Evolutionary conservation across 306 rosid genomes (phyloP), one percentile per base, ranked within the genome.

Genomic region (Aeschynomene evenia): DNA sequence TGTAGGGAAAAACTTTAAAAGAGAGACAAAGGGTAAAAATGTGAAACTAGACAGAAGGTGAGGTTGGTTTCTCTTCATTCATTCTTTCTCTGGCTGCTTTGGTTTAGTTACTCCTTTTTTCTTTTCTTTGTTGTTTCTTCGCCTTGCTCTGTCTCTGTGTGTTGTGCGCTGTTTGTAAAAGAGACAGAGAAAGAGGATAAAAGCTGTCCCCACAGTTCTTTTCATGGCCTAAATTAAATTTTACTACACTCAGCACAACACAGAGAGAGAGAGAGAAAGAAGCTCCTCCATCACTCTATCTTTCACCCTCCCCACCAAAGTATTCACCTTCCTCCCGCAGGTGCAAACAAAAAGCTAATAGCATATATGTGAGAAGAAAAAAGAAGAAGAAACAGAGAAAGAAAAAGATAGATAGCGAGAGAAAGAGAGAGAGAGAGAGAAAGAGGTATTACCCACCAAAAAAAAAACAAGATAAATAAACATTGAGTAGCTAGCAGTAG

Each of bases 311-410:
- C 37, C 64, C 53, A n/a, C n/a, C n/a, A n/a, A n/a, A n/a, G n/a
- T n/a, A n/a, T 5, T 28, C 39, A 68, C 53, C 43, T 54, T 39
- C 64, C 39, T 24, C 28, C 12, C 14, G 43, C 43, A 37, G 84
- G 80, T 77, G 59, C 86, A 49, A 56, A 70, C 58, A 37, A 46
- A 70, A 68, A 2, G 49, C 53, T 26, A 5, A 21, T 33, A 34
- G 22, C 37, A 71, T 6, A 34, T 9, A 34, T 34, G 40, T 34
- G 40, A 34, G 40, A 34, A 34, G 8, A 34, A 34, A 11, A 34
- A 9, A 34, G 10, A 9, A 34, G 9, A 11, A 0, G 63, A 10
- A 29, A 2, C 33, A 2, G n/a, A 14, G 42, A 15, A 5, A 9
- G 42, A 53, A 53, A 19, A 13, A 50, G 40, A 51, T n/a, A n/a